Conservation (phyloP, 2,329 filamentous ascomycete genomes). For the Botrytis fabae region DNA sequence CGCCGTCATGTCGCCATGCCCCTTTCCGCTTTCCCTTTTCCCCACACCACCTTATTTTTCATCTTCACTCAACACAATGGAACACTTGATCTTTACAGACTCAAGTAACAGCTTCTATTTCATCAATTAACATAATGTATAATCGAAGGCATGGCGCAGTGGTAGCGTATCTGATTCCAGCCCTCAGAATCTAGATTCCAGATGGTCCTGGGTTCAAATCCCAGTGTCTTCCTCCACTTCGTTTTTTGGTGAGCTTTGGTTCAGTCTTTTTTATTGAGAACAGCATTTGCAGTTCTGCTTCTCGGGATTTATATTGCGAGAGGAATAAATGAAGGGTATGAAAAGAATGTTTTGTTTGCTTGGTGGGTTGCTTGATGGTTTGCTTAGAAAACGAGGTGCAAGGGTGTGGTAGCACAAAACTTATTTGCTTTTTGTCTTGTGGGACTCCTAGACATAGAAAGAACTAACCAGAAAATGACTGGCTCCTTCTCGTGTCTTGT, state of each 20-base stretch:
- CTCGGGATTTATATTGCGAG: not conserved
- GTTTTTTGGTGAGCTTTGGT: not conserved
- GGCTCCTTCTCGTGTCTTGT: not conserved
- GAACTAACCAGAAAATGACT: not conserved
- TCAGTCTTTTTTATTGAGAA: not conserved
- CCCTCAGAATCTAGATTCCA: constrained; percentile 29
- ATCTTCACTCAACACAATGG: not conserved
- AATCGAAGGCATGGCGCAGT: constrained; percentile 14
- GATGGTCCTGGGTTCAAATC: constrained; percentile 28
- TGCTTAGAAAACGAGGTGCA: no score
- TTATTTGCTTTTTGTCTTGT: not conserved
- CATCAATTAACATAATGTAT: not conserved
- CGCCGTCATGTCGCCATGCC: not conserved
- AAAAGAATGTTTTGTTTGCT: not conserved
- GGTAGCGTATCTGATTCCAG: constrained; percentile 6
- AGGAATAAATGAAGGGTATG: not conserved
- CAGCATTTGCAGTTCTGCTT: not conserved
- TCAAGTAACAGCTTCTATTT: not conserved
- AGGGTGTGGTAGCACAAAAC: no score
- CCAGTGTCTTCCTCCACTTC: constrained; percentile 16
- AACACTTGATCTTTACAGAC: not conserved
- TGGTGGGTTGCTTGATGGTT: not conserved
- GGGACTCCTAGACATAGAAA: not conserved
- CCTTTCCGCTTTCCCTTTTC: not conserved
- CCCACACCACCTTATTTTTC: not conserved